Base-by-base conservation (phyloP, 2,329 filamentous ascomycete species). In the Fusarium chuoi region DNA sequence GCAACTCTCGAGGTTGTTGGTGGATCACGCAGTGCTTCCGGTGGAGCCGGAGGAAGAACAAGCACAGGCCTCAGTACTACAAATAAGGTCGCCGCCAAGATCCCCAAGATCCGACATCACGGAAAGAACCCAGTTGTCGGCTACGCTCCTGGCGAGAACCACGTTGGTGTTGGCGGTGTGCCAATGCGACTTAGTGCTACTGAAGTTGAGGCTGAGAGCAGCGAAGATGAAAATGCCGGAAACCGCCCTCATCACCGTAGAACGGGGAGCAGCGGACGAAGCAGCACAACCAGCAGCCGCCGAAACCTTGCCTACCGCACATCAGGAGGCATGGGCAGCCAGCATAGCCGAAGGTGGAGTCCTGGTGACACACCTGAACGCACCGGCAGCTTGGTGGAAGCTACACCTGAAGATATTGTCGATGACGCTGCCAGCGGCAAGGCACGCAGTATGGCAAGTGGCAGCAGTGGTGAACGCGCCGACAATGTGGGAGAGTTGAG, bases 151-250 rank as follows among this genome's bases (percentile, higher is more conserved):
- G 92, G 92, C 49, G 89, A 87, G 65, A 95, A 96, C 64, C 93
- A 94, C 68, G 93, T 90, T 45, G 90, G 90, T 45, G 89, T 92
- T 3, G 90, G 92, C 45, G 95, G 94, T 62, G 95, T 98, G 44
- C 96, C 96, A 5, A 90, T 98, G 83, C 92, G 96, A 48, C 87
- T 99, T 71, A 97, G 94, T 81, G 96, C 96, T n/a, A 97, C 94
- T 57, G 96, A 99, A 82, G 94, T 98, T 20, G 95, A 97, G 78
- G 94, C 94, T 75, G 95, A 92, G 74, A 94, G 95, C 77, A 94
- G 92, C 79, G 93, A 94, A 59, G 92, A 94, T 49, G 93, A 94
- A 55, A 91, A 92, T 39, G 80, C 82, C 57, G 79, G 81, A 76
- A 82, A 85, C 75, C 87, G 85, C 68, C 78, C 87, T 83, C 87